Evolutionary conservation across 176 grass and related monocot genomes (phyloP), one percentile per base, ranked within the genome.

Genomic region (Aegilops longissima): DNA sequence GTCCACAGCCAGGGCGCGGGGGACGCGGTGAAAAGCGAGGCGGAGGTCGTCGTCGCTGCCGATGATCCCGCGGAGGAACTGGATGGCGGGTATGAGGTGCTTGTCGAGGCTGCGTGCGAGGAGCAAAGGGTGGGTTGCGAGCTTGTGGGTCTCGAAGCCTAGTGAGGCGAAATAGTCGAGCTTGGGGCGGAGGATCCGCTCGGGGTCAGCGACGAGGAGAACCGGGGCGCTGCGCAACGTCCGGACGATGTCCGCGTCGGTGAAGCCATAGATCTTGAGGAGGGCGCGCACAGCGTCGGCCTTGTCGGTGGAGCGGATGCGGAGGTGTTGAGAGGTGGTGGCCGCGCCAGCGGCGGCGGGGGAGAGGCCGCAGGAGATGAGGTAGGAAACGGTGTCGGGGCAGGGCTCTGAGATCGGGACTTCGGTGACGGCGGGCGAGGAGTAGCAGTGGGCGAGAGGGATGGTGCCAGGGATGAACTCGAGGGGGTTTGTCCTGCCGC

Each of bases 181-280:
- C 77, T 94, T 92, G 80, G 83, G 83, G 3, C 79, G 82, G 36
- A 94, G 12, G 54, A 73, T 88, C 12, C 35, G 59, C 23, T 86
- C 68, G 10, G 85, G 77, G 9, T 86, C 65, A 52, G 73, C 0
- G 49, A 23, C 12, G 83, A 92, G 87, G 30, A 92, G 1, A 31
- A 6, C 0, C 25, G 78, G 23, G 30, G 18, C 5, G 2, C 8
- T 1, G 56, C 54, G 34, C 34, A 72, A 17, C 11, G 70, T 27
- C 14, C 1, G 9, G 68, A 83, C 10, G 59, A 95, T 45, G 17
- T 86, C 71, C 8, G 67, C 38, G 17, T 83, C 87, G 78, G 82
- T 70, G 87, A 92, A 92, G 20, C 81, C 85, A 61, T 92, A 68
- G 36, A 33, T 12, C 21, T 42, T 63, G 84, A 92, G 74, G 36